These are phyloP conservation scores for Mrakia hoshinonis DNA, from an alignment of 768 basidiomycete species.

Conservation along the genomic window DNA sequence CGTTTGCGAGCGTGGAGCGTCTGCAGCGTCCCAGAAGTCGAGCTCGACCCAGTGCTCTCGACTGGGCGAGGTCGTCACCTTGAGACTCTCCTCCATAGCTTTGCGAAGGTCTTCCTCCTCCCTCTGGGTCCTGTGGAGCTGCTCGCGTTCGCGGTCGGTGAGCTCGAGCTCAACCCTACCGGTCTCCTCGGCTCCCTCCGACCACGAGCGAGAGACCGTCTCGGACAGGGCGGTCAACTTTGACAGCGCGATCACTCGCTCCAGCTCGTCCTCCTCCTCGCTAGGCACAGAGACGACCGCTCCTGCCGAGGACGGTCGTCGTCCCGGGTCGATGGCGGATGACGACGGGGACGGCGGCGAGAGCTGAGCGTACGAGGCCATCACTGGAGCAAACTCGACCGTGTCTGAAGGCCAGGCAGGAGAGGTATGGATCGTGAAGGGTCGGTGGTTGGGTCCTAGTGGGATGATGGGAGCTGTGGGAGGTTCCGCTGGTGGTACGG, in stretches of 20 bases:
- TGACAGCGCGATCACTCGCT: background rate
- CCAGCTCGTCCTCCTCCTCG: background rate
- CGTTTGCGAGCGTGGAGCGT: background rate
- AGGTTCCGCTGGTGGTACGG: no score
- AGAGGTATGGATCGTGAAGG: no score
- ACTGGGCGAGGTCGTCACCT: background rate
- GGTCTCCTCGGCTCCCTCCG: background rate
- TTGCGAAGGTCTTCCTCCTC: background rate
- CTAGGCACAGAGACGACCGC: no score
- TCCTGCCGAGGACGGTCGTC: no score
- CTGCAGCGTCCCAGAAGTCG: background rate
- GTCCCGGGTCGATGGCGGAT: no score
- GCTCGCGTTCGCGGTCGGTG: background rate
- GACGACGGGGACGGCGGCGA: no score
- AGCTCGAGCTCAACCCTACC: background rate
- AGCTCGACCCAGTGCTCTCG: background rate
- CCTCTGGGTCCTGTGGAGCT: background rate
- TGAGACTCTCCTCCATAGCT: slow-evolving; percentile 8
- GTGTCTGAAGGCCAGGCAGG: no score
- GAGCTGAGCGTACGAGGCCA: no score
- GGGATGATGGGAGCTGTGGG: no score
- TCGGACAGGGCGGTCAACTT: background rate
- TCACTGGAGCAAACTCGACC: no score
- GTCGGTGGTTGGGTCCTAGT: no score
- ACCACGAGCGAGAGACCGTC: background rate